Base-by-base conservation (phyloP, 345 rosid species). In the Populus ilicifolia region DNA sequence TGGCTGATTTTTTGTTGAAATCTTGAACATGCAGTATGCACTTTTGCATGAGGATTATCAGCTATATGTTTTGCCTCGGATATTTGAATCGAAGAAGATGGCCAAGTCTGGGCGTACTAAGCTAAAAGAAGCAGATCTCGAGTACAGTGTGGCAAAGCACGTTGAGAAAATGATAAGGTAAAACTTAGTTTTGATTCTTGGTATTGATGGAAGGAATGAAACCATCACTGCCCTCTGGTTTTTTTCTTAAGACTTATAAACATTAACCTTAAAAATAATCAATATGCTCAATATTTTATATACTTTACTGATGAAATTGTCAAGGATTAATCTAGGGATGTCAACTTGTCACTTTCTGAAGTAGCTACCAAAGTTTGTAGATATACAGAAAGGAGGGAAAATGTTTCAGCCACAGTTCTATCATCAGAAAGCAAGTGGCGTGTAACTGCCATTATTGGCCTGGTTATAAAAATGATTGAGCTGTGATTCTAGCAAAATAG, bases 111-210 rank as follows among this genome's bases (percentile, higher is more conserved):
- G 99, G 10, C 94, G 99, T 63, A 83, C 95, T 52, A 96, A 92
- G 83, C 96, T 90, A 85, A 96, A 91, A 81, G 99, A 96, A 87
- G 97, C 97, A 68, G 98, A 94, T 83, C 80, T 94, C 76, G 98
- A 94, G 78, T 96, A 96, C 85, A 94, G 97, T 80, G 97, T 96
- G 83, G 99, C 99, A 67, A 96, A 96, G 82, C 98, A 96, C 86
- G 99, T 96, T 79, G 97, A 93, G 89, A 94, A 91, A 87, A 96
- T 96, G 99, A 88, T 96, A 85, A 89, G 96, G 97, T 92, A 86
- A 43, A 36, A 33, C 23, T 48, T 35, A 21, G 25, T 71, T 48
- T 23, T 12, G 6, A 12, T 30, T 43, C 16, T 35, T 65, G 10
- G 9, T 41, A 30, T 62, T 70, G 20, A 77, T 77, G 48, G 27